A percentile compares a stretch with the other conserved stretches of the same genome.
Conservation (phyloP, 2,329 filamentous ascomycete genomes). For the Gyromitra esculenta region DNA sequence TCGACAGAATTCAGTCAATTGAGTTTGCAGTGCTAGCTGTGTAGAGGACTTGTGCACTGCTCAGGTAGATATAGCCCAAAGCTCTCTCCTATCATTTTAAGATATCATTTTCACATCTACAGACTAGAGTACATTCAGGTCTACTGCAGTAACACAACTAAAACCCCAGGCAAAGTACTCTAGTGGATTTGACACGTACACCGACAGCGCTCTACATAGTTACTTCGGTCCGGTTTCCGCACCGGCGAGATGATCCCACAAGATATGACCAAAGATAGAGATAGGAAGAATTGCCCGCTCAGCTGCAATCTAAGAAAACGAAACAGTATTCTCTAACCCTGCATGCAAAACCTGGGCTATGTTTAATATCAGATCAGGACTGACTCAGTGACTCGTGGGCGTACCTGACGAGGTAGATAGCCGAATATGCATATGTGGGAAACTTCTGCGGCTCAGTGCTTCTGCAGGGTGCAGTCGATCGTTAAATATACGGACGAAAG, state of each 20-base stretch:
- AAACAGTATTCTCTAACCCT: constrained; percentile 39
- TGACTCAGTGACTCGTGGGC: constrained; percentile 43
- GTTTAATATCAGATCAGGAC: constrained; percentile 42
- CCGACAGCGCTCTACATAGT: constrained; percentile 33
- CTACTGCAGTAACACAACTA: constrained; percentile 23
- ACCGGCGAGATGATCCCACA: constrained; percentile 24
- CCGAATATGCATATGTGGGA: constrained; percentile 43
- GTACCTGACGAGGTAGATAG: constrained; percentile 48
- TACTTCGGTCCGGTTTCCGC: constrained; percentile 32
- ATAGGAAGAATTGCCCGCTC: constrained; percentile 30
- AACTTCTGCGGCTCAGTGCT: constrained; percentile 18
- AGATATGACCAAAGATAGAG: constrained; percentile 40
- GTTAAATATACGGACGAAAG: constrained; percentile 33
- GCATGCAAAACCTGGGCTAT: constrained; percentile 31
- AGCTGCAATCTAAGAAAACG: constrained; percentile 33
- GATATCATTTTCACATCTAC: constrained; percentile 29
- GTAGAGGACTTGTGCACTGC: neutral
- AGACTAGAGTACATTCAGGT: constrained; percentile 28
- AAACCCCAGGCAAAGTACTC: constrained; percentile 25
- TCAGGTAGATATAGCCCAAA: constrained; percentile 19
- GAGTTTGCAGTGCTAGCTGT: too few species aligned
- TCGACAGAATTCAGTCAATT: too few species aligned
- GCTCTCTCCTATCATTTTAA: constrained; percentile 17
- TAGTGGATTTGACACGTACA: constrained; percentile 45
- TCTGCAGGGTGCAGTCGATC: constrained; percentile 39